Percentiles rank a stretch among this genome's conserved stretches.
These are phyloP conservation scores for Stagonosporopsis tanaceti DNA, from an alignment of 2,329 filamentous ascomycete species.

Conservation along the genomic window DNA sequence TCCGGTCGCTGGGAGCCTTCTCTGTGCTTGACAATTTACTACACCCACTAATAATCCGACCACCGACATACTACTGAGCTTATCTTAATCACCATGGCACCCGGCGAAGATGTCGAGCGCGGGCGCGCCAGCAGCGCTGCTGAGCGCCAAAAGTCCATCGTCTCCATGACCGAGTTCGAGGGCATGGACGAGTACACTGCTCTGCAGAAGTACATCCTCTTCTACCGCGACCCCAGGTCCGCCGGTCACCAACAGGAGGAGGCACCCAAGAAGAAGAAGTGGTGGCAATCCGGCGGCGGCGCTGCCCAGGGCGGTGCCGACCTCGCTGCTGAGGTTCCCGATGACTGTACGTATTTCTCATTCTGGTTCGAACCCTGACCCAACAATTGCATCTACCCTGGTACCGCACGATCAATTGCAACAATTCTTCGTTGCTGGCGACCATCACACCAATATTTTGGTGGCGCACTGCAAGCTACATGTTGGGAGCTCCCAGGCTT, in stretches of 20 bases:
- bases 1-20: conserved; percentile 39
- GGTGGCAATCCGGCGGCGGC: conserved; percentile 57
- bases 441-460: conserved; percentile 8
- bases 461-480: conserved; percentile 21
- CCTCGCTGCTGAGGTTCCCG: conserved; percentile 59
- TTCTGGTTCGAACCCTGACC: neutral
- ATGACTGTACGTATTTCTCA: conserved; percentile 55
- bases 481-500: conserved; percentile 20
- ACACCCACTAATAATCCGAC: conserved; percentile 26
- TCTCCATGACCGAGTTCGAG: conserved; percentile 50
- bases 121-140: conserved; percentile 38
- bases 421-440: conserved; percentile 1
- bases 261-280: conserved; percentile 63
- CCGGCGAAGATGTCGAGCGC: conserved; percentile 48
- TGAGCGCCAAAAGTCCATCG: conserved; percentile 47
- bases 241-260: conserved; percentile 53
- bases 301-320: conserved; percentile 34
- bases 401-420: neutral
- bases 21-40: conserved; percentile 33
- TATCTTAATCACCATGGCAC: conserved; percentile 36
- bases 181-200: conserved; percentile 70
- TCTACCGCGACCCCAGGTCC: conserved; percentile 68
- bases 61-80: conserved; percentile 26
- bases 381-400: conserved; percentile 1
- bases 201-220: conserved; percentile 72